Evolutionary conservation across 371 early-diverging fungal species (phyloP).

Genomic region (Capniomyces stellatus): DNA sequence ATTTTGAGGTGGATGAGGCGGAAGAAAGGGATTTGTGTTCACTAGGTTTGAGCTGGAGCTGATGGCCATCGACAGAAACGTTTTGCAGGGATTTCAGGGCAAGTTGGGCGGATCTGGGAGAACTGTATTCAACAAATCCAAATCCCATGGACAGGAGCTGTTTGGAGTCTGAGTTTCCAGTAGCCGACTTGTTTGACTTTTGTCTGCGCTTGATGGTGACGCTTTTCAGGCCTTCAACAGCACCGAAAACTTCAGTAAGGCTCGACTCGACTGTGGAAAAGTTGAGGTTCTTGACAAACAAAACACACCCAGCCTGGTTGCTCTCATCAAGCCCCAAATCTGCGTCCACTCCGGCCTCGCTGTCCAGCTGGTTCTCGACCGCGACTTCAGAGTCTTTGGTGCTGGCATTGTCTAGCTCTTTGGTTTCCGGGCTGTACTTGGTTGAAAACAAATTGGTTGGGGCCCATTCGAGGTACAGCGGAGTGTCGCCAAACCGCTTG

Average conservation of each 20-base stretch:
- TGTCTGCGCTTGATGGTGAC: constrained; percentile 44
- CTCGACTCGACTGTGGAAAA: constrained; percentile 67
- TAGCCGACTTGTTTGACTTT: constrained; percentile 57
- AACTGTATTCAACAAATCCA: constrained; percentile 85
- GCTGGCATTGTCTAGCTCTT: constrained; percentile 3
- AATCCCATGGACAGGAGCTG: constrained; percentile 76
- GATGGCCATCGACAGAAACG: constrained; percentile 64
- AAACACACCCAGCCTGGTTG: constrained; percentile 36
- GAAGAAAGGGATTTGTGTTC: constrained; percentile 17
- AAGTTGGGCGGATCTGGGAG: constrained; percentile 51
- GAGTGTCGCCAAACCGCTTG: constrained; percentile 69
- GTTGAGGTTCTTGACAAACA: constrained; percentile 89
- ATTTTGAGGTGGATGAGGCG: not conserved
- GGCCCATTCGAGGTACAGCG: constrained; percentile 87
- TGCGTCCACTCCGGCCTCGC: constrained; percentile 21
- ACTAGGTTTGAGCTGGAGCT: constrained; percentile 70
- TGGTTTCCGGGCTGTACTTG: constrained; percentile 6
- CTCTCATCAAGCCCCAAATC: not conserved
- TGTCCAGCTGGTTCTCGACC: constrained; percentile 25
- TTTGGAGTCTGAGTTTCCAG: constrained; percentile 41
- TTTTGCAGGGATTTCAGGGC: constrained; percentile 68
- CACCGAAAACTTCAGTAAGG: constrained; percentile 46
- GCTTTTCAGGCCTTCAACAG: constrained; percentile 50
- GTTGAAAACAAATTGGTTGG: constrained; percentile 61
- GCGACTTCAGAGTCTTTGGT: constrained; percentile 6